Base-by-base conservation (phyloP, 129 eudicot species). In the Flaveria ramosissima region DNA sequence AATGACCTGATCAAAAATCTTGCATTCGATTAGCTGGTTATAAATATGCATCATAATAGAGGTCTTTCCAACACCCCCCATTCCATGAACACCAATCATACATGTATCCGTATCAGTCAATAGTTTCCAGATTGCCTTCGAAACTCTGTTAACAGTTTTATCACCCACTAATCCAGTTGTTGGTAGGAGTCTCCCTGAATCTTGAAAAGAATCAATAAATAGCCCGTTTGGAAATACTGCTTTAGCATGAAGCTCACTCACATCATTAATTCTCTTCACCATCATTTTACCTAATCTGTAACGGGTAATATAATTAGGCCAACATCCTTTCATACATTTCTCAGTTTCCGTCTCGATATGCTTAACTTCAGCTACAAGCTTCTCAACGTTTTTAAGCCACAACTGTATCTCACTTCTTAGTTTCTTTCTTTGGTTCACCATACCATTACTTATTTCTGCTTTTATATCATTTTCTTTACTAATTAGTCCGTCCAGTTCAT, bases 61-160 rank as follows among this genome's bases (percentile, higher is more conserved):
- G 13, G 90, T 83, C 78, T 86, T 86, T 9, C 90, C 87, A 68
- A 86, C 80, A 53, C 90, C 87, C 2, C 87, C 87, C 70, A 86
- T 83, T 39, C 90, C 90, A 73, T 80, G 56, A 72, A 86, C 75
- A 70, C 87, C 86, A 36, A 83, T 50, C 69, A 46, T 72, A 42
- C 68, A 71, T 21, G 76, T 70, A 70, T 26, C 73, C 6, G 6
- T 75, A 65, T 63, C 84, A 2, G 60, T 23, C 78, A 85, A 19
- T 41, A 63, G 30, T 50, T 82, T 69, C 86, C 86, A 82, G 19
- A 85, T 82, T 68, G 45, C 51, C 24, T 82, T 39, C 23, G 78
- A 73, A 72, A 72, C 79, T 57, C 51, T 75, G 53, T 82, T 62
- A 24, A 68, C 59, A 52, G 82, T 82, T 77, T 57, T 65, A 45